Evolutionary conservation across 225 moss, liverwort and hornwort species (phyloP).

Genomic region (Polytrichum formosum): DNA sequence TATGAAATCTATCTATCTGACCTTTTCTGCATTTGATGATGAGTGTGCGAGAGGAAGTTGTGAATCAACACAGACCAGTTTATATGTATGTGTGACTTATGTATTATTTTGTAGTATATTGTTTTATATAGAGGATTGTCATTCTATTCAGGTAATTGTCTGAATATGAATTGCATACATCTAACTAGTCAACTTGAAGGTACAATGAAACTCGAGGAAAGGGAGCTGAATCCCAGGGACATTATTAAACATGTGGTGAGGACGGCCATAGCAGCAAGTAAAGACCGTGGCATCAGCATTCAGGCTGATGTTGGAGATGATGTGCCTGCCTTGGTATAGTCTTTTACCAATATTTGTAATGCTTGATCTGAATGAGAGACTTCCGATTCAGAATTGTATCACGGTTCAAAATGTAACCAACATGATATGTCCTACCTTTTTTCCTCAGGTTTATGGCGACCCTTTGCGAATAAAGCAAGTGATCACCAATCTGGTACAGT

Average conservation of each 20-base stretch:
- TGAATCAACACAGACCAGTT: too few relatives aligned
- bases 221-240: conserved; percentile 48
- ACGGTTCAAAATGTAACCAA: too few relatives aligned
- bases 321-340: conserved; percentile 39
- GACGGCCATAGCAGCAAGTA: conserved; percentile 50
- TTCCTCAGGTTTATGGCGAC: conserved; percentile 45
- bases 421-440: conserved; percentile 8
- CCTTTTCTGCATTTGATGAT: neutral
- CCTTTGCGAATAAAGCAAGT: conserved; percentile 61
- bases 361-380: neutral
- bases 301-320: conserved; percentile 46
- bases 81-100: too few relatives aligned
- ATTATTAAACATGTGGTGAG: conserved; percentile 62
- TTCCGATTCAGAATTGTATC: too few relatives aligned
- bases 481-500: conserved; percentile 49
- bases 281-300: conserved; percentile 51
- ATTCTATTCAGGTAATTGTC: too few relatives aligned
- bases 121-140: too few relatives aligned
- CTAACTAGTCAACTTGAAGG: conserved; percentile 23
- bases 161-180: neutral
- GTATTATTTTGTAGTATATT: too few relatives aligned
- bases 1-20: conserved; percentile 11
- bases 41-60: too few relatives aligned
- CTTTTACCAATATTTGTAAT: conserved; percentile 10
- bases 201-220: conserved; percentile 57